Evolutionary conservation across 345 rosid genomes (phyloP).

Genomic region (Clausena lansium): DNA sequence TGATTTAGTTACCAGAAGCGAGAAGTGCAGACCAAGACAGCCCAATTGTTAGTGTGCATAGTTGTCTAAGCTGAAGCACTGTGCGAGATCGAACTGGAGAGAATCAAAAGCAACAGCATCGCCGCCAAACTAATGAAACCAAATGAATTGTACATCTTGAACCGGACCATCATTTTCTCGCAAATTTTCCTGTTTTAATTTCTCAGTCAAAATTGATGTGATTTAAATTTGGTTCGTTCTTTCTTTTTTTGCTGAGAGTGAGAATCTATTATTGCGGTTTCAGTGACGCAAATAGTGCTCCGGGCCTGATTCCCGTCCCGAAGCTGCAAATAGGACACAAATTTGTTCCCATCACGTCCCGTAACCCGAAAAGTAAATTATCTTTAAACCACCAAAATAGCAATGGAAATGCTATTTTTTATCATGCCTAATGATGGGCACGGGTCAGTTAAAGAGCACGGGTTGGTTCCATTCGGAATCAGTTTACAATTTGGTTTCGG

Average conservation of each 20-base stretch:
- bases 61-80: slow-evolving; percentile 57
- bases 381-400: no score
- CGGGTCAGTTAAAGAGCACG: no score
- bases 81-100: slow-evolving; percentile 25
- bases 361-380: no score
- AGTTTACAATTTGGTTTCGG: no score
- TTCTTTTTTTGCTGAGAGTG: background rate
- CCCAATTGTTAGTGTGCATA: slow-evolving; percentile 97
- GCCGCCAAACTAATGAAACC: background rate
- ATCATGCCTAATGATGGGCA: no score
- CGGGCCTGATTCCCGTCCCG: no score
- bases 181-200: background rate
- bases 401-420: no score
- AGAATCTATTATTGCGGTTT: no score
- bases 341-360: no score
- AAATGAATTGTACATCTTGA: slow-evolving; percentile 16
- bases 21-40: slow-evolving; percentile 97
- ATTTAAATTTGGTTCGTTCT: background rate
- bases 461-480: no score
- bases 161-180: background rate
- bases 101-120: slow-evolving; percentile 23
- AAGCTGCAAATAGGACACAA: no score
- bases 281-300: no score
- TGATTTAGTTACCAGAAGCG: slow-evolving; percentile 70
- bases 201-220: background rate